Evolutionary conservation across 768 basidiomycete species (phyloP), one percentile per base, ranked within the genome.

Genomic region (Dacryopinax primogenitus): DNA sequence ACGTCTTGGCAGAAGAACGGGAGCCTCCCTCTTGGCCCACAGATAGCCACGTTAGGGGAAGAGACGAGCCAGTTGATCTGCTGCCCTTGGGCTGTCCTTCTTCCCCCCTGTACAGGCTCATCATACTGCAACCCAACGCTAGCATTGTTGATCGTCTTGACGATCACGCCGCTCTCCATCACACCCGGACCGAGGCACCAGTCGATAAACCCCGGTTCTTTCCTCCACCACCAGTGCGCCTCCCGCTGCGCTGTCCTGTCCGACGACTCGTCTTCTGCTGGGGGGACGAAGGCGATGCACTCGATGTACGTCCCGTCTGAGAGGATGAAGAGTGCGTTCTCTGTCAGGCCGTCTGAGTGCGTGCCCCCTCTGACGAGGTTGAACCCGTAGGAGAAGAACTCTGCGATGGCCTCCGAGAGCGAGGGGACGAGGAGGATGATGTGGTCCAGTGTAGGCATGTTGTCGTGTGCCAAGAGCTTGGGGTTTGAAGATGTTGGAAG

Each of bases 231-330:
- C 63, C 62, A 64, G 32, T 65, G 64, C 16, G 23, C 2, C 16
- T 16, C 9, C 1, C 62, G 47, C n/a, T 33, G 16, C 11, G 32
- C 35, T 15, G 64, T 37, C 3, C 26, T 18, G 18, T 2, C 23
- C 15, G 51, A 11, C 4, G 51, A 30, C 51, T 58, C 51, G 51
- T 26, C 23, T 30, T 23, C 26, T 13, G 51, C 23, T 13, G 51
- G 23, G 39, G 63, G 26, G 7, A 37, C 4, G 66, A 67, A 67
- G 41, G 66, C 39, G 62, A 67, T 64, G 33, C 64, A 23, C 45
- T 67, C 66, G 44, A 67, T 34, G 62, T 67, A 61, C n/a, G 39
- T 23, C 1, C 66, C 66, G 64, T 67, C 66, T 33, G 41, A 30
- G 28, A 67, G 44, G 30, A 63, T 16, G 64, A 67, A 28, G 62